Percentiles rank a stretch among this genome's conserved stretches.
Evolutionary conservation across 2,329 filamentous ascomycete genomes (phyloP).

Genomic region (Alternaria postmessia): DNA sequence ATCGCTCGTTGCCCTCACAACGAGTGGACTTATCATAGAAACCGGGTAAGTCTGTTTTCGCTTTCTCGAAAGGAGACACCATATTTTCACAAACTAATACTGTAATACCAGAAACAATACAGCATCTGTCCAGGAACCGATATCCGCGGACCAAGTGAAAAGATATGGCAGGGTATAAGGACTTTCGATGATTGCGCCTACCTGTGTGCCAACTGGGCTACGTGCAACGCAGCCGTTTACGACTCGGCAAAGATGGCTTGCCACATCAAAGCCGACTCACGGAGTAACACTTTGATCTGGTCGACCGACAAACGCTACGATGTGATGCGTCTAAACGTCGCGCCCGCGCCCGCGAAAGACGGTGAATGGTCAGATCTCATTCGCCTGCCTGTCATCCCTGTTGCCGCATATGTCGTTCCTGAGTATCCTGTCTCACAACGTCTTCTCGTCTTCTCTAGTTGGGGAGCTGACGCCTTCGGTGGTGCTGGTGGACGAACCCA

Average conservation of each 20-base stretch:
- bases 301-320: slow-evolving; percentile 39
- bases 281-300: slow-evolving; percentile 34
- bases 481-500: slow-evolving; percentile 33
- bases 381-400: slow-evolving; percentile 38
- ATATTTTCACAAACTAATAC: neutral
- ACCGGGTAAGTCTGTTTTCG: slow-evolving; percentile 21
- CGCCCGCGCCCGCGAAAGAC: slow-evolving; percentile 21
- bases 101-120: slow-evolving; percentile 24
- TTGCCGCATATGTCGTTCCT: slow-evolving; percentile 40
- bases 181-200: slow-evolving; percentile 32
- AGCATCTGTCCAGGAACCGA: slow-evolving; percentile 37
- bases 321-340: slow-evolving; percentile 29
- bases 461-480: slow-evolving; percentile 38
- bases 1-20: slow-evolving; percentile 34
- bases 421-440: slow-evolving; percentile 31
- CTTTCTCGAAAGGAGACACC: neutral
- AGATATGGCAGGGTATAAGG: slow-evolving; percentile 21
- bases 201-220: slow-evolving; percentile 28
- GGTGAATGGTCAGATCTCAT: slow-evolving; percentile 39
- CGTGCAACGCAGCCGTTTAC: slow-evolving; percentile 34
- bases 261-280: slow-evolving; percentile 37
- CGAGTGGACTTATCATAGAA: slow-evolving; percentile 27
- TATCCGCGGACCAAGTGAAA: slow-evolving; percentile 29
- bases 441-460: slow-evolving; percentile 39
- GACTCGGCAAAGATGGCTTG: slow-evolving; percentile 26